Percentiles rank a stretch among this genome's conserved stretches.
Evolutionary conservation across 2,329 filamentous ascomycete species (phyloP).

Genomic region (Dissoconium aciculare): DNA sequence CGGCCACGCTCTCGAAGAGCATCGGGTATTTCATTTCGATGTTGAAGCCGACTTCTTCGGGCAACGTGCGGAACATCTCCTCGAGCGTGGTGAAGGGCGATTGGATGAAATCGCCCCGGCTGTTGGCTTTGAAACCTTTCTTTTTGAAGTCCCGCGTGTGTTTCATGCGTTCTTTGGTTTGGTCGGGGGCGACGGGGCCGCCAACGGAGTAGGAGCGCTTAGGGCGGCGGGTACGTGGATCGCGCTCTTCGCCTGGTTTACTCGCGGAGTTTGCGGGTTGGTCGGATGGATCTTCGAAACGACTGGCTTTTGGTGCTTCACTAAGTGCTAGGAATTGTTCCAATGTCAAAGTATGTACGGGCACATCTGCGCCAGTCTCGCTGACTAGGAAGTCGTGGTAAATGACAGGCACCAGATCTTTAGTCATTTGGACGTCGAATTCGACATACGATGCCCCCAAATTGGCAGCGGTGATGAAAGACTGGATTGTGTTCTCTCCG

Average conservation of each 20-base stretch:
- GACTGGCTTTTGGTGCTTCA: slow-evolving; percentile 12
- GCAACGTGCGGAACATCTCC: slow-evolving; percentile 76
- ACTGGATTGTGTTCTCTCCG: slow-evolving; percentile 88
- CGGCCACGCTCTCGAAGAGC: slow-evolving; percentile 86
- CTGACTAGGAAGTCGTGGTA: slow-evolving; percentile 98
- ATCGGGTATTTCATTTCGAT: slow-evolving; percentile 99
- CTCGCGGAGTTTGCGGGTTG: slow-evolving; percentile 5
- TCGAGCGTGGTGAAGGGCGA: slow-evolving; percentile 90
- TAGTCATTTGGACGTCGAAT: slow-evolving; percentile 90
- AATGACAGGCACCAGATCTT: slow-evolving; percentile 93
- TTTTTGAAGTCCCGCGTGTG: slow-evolving; percentile 89
- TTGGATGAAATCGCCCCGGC: slow-evolving; percentile 85
- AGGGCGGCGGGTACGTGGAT: slow-evolving; percentile 8
- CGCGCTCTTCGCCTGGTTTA: slow-evolving; percentile 5
- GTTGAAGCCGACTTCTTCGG: slow-evolving; percentile 79
- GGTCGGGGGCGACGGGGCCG: slow-evolving; percentile 26
- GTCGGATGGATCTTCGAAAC: slow-evolving; percentile 8
- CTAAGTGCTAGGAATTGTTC: slow-evolving; percentile 63
- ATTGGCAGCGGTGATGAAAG: slow-evolving; percentile 92
- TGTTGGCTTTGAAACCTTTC: slow-evolving; percentile 93
- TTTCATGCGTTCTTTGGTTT: slow-evolving; percentile 65
- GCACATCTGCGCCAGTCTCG: slow-evolving; percentile 92
- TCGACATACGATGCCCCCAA: slow-evolving; percentile 63
- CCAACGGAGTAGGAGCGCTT: not conserved
- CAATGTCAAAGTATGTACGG: slow-evolving; percentile 83